A percentile compares a stretch with the other conserved stretches of the same genome.
Conservation (phyloP, 371 early-diverging fungal species). For the Syncephalastrum racemosum region DNA sequence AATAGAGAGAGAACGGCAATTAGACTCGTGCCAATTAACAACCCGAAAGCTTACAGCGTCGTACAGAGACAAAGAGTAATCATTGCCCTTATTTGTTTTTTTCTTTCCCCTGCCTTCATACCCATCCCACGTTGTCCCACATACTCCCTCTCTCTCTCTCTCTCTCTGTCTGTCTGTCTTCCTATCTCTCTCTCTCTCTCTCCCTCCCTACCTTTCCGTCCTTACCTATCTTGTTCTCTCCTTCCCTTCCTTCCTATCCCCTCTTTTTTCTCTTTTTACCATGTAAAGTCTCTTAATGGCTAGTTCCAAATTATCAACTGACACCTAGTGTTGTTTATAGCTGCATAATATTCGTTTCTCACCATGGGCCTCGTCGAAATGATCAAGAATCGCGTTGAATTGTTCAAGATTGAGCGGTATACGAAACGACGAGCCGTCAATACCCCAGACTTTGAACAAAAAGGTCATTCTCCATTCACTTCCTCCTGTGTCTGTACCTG, state of each 20-base stretch:
- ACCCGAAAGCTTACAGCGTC: conserved; percentile 1
- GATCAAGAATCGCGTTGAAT: conserved; percentile 49
- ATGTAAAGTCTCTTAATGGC: too few species aligned
- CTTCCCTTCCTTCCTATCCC: not conserved
- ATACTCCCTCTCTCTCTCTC: conserved; percentile 4
- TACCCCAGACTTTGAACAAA: conserved; percentile 1
- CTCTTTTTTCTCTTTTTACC: not conserved
- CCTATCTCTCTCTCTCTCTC: not conserved
- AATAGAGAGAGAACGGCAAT: conserved; percentile 3
- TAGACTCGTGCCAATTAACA: not conserved
- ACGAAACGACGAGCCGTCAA: conserved; percentile 2
- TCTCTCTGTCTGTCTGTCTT: conserved; percentile 4
- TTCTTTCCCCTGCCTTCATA: not conserved
- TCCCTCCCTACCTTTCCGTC: conserved; percentile 3
- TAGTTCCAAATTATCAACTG: too few species aligned
- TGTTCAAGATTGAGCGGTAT: conserved; percentile 21
- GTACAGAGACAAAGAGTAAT: not conserved
- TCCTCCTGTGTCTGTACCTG: not conserved
- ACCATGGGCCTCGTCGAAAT: conserved; percentile 51
- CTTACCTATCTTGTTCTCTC: not conserved
- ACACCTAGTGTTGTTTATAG: too few species aligned
- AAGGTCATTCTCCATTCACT: conserved; percentile 2
- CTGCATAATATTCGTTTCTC: not conserved
- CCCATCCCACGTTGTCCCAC: conserved; percentile 5
- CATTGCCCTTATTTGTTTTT: too few species aligned